These are phyloP conservation scores for Prunus salicina DNA, from an alignment of 306 rosid genomes.

Conservation along the genomic window DNA sequence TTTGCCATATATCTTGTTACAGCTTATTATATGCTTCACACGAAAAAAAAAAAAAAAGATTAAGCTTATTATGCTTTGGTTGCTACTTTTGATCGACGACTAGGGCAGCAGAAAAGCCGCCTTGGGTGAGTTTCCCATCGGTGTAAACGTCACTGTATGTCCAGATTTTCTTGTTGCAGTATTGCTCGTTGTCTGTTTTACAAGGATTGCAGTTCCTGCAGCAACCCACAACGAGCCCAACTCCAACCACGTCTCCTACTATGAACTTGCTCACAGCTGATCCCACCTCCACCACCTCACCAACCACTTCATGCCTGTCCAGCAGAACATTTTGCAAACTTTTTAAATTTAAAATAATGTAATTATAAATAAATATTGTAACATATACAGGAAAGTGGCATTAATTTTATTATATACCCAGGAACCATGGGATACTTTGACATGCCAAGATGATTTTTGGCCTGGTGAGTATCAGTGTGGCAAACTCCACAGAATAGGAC, in stretches of 20 bases:
- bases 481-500: constrained; percentile 80
- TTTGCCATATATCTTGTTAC: too few species aligned
- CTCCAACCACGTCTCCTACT: constrained; percentile 70
- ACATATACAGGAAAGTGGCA: not conserved
- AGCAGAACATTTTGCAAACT: too few species aligned
- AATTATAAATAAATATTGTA: too few species aligned
- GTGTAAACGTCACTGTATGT: constrained; percentile 60
- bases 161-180: constrained; percentile 87
- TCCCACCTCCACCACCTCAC: constrained; percentile 86
- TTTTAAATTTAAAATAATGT: too few species aligned
- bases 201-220: constrained; percentile 72
- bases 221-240: constrained; percentile 69
- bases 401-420: constrained; percentile 37
- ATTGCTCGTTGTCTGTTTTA: constrained; percentile 61
- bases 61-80: not conserved
- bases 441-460: constrained; percentile 80
- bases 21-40: too few species aligned
- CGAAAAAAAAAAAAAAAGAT: too few species aligned
- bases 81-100: constrained; percentile 69
- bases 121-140: constrained; percentile 78
- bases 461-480: constrained; percentile 73
- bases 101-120: constrained; percentile 75
- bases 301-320: constrained; percentile 72
- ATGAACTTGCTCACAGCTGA: constrained; percentile 50
- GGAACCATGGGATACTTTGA: constrained; percentile 94